These are phyloP conservation scores for Coffea eugenioides DNA, from an alignment of 257 asterid genomes.

Conservation along the genomic window DNA sequence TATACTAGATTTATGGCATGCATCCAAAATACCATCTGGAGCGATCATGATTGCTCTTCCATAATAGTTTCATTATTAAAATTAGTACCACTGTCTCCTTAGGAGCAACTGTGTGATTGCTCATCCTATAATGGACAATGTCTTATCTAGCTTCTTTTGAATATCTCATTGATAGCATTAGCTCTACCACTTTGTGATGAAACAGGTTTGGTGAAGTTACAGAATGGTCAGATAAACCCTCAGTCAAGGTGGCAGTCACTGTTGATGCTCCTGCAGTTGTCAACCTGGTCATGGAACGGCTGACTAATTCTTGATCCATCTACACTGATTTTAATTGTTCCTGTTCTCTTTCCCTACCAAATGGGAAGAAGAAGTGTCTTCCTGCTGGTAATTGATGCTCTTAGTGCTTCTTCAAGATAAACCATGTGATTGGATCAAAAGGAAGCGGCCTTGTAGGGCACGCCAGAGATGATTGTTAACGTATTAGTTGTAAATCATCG, in stretches of 20 bases:
- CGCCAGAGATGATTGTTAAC: not conserved
- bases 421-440: not conserved
- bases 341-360: not conserved
- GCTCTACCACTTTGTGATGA: not conserved
- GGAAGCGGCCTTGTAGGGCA: not conserved
- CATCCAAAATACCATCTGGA: too few species aligned
- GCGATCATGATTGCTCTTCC: too few species aligned
- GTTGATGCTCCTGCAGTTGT: conserved; percentile 81
- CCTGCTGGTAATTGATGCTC: not conserved
- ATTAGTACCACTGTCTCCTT: too few species aligned
- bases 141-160: not conserved
- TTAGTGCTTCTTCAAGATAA: not conserved
- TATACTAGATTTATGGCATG: too few species aligned
- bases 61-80: too few species aligned
- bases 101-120: too few species aligned
- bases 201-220: conserved; percentile 73
- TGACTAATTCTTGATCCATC: conserved; percentile 45
- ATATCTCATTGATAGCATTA: not conserved
- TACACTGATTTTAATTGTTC: not conserved
- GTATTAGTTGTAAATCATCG: not conserved
- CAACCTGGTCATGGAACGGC: conserved; percentile 82
- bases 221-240: conserved; percentile 78
- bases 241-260: conserved; percentile 92
- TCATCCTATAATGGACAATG: not conserved
- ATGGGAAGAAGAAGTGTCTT: not conserved